Percentiles rank a stretch among this genome's conserved stretches.
phyloP scores from a whole-genome alignment of 2,329 filamentous ascomycete genomes.

The Colletotrichum truncatum region DNA sequence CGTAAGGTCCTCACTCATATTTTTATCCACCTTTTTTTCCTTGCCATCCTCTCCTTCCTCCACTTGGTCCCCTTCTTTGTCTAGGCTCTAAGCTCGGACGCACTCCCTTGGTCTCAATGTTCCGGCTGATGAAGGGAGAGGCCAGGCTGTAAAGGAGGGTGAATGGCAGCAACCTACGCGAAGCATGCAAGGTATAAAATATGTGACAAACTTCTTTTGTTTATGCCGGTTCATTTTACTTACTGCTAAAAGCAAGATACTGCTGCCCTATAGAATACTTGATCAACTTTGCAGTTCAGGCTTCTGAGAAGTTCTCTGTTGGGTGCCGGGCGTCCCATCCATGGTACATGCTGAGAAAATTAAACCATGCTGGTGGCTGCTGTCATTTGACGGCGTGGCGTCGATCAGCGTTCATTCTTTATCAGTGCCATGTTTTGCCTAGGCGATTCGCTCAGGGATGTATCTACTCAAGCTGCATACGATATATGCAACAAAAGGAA shows the following conservation, averaged over 20 bases:
- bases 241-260: background rate
- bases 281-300: background rate
- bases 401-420: constrained; percentile 2
- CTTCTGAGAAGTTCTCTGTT: background rate
- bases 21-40: too few species aligned
- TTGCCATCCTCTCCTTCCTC: background rate
- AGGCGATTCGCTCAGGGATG: background rate
- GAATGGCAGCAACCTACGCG: background rate
- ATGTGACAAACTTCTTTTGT: background rate
- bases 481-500: background rate
- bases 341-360: too few species aligned
- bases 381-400: background rate
- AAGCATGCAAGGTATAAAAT: background rate
- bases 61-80: background rate
- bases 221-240: background rate
- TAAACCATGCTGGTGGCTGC: background rate
- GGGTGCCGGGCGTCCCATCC: background rate
- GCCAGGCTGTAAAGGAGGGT: background rate
- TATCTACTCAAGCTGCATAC: background rate
- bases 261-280: background rate
- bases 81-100: background rate
- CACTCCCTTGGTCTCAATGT: background rate
- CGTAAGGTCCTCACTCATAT: too few species aligned
- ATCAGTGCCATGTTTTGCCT: background rate
- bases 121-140: background rate